phyloP scores from a whole-genome alignment of 2,329 filamentous ascomycete genomes.

The Beauveria sp. region DNA sequence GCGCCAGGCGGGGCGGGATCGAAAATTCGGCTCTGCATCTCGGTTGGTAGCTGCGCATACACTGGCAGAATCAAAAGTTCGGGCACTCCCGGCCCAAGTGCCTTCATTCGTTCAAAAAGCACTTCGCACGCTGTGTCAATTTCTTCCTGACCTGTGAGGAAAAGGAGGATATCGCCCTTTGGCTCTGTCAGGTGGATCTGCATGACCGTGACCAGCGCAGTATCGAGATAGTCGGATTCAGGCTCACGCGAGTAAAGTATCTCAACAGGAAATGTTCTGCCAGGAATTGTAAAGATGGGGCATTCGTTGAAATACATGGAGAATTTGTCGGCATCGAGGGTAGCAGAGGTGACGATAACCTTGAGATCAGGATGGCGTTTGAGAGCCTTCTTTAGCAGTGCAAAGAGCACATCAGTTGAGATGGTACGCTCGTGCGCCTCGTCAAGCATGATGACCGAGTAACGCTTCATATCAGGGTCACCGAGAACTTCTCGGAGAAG shows the following conservation, averaged over 20 bases:
- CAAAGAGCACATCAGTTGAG: constrained; percentile 90
- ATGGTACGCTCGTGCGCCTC: constrained; percentile 98
- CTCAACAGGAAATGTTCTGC: constrained; percentile 90
- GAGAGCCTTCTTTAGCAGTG: constrained; percentile 85
- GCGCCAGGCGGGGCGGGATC: constrained; percentile 81
- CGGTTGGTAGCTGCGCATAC: constrained; percentile 88
- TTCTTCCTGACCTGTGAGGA: constrained; percentile 95
- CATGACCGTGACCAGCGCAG: constrained; percentile 94
- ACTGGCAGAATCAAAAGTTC: constrained; percentile 90
- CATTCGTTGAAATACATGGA: constrained; percentile 93
- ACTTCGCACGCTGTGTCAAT: constrained; percentile 95
- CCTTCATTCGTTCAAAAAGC: constrained; percentile 91
- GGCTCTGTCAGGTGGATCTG: constrained; percentile 94
- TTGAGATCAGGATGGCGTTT: constrained; percentile 82
- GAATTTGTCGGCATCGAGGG: constrained; percentile 95
- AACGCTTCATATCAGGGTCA: constrained; percentile 80
- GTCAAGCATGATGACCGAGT: constrained; percentile 96
- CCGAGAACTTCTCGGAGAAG: constrained; percentile 89
- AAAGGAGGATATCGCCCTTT: constrained; percentile 88
- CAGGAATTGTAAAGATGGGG: constrained; percentile 94
- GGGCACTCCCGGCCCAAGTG: constrained; percentile 79
- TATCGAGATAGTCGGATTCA: constrained; percentile 90
- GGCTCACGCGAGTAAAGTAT: constrained; percentile 93
- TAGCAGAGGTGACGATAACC: constrained; percentile 93
- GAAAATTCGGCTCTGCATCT: constrained; percentile 92